Evolutionary conservation across 305 asterid species (phyloP), one percentile per base, ranked within the genome.

Genomic region (Lippia alba): DNA sequence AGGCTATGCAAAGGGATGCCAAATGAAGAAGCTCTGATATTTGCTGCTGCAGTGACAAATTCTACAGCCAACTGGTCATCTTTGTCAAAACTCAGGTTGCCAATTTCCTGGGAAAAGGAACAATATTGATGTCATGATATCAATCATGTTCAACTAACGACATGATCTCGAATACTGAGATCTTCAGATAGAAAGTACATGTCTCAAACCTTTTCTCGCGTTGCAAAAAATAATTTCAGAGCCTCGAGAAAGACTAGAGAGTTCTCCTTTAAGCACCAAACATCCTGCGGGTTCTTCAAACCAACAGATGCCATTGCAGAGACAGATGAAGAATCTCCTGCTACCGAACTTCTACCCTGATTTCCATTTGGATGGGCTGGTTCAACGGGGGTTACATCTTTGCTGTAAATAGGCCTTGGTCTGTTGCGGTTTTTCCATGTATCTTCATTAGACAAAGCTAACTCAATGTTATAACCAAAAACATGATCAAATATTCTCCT

Each of bases 1-100:
- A 95, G 96, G 84, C 96, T 89, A 83, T 95, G 96, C 87, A 92
- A 78, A 17, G 89, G 97, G 79, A 95, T 95, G 69, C 89, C 98
- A 84, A 95, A 95, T 56, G 99, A 95, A 72, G 97, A 76, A 20
- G 98, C 98, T 69, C 98, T 87, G 75, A 95, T 95, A 80, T 95
- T 95, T 74, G 99, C 98, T 1, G 99, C 97, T 75, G 99, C 97
- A 55, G 99, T 89, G 46, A 95, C 97, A 82, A 92, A 80, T 80
- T 95, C 99, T 44, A 95, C 99, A 58, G 97, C 96, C 75, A 95
- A 84, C 81, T 95, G 99, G 73, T 95, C 98, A 32, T 95, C 98
- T 86, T 95, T 95, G 83, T 95, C 99, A 69, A 95, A 95, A 79
- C 83, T 80, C 91, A 92, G 80, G 82, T 85, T 91, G 74, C 99